A percentile compares a stretch with the other conserved stretches of the same genome.
Evolutionary conservation across 2,329 filamentous ascomycete species (phyloP).

Genomic region (Onygenales sp.): DNA sequence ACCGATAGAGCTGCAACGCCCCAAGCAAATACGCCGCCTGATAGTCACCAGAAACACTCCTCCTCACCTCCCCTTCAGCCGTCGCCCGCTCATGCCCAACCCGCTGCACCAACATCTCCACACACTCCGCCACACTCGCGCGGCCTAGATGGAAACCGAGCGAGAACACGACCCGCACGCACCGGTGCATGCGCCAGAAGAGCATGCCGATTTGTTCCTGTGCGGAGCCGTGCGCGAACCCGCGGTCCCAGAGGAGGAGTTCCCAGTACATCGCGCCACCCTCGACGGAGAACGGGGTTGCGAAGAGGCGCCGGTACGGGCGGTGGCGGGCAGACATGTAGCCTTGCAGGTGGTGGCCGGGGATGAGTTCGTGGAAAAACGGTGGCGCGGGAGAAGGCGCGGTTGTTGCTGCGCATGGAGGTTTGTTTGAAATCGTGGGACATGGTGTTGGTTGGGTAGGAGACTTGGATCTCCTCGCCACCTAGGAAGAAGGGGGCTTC

Average conservation of each 20-base stretch:
- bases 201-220: slow-evolving; percentile 49
- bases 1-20: slow-evolving; percentile 45
- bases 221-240: slow-evolving; percentile 38
- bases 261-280: slow-evolving; percentile 57
- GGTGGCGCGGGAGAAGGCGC: slow-evolving; percentile 48
- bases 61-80: slow-evolving; percentile 51
- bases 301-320: slow-evolving; percentile 44
- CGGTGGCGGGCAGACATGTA: slow-evolving; percentile 40
- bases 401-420: slow-evolving; percentile 52
- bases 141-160: slow-evolving; percentile 49
- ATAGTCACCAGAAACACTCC: slow-evolving; percentile 49
- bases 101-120: slow-evolving; percentile 47
- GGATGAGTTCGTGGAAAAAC: slow-evolving; percentile 56
- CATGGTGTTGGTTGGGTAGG: slow-evolving; percentile 36
- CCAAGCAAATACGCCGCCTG: slow-evolving; percentile 53
- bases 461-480: slow-evolving; percentile 44
- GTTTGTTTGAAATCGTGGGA: slow-evolving; percentile 47
- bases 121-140: slow-evolving; percentile 45
- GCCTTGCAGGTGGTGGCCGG: slow-evolving; percentile 48
- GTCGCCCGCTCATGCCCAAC: slow-evolving; percentile 52
- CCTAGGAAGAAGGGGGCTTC: slow-evolving; percentile 53
- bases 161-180: slow-evolving; percentile 50
- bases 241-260: slow-evolving; percentile 46
- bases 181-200: slow-evolving; percentile 56
- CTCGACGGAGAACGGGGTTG: slow-evolving; percentile 51